Evolutionary conservation across 2,329 filamentous ascomycete species (phyloP).

Genomic region (Cordyceps farinosa): DNA sequence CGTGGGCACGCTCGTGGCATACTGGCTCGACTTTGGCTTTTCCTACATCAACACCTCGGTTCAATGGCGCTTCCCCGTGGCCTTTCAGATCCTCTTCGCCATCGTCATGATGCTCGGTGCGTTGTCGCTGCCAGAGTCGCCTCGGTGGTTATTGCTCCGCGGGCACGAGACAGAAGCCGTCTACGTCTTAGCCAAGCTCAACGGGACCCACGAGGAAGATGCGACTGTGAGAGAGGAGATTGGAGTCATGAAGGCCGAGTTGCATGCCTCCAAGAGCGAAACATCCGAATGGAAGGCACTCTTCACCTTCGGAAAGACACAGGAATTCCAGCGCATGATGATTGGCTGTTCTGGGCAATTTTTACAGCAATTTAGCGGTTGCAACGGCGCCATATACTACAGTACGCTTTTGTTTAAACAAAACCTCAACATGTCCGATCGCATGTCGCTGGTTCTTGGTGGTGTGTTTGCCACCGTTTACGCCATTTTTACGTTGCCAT

Average conservation of each 20-base stretch:
- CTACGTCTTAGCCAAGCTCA: slow-evolving; percentile 28
- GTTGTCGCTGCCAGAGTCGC: slow-evolving; percentile 45
- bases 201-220: slow-evolving; percentile 21
- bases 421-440: slow-evolving; percentile 31
- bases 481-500: slow-evolving; percentile 51
- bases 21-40: slow-evolving; percentile 43
- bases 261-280: slow-evolving; percentile 37
- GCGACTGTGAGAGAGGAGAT: slow-evolving; percentile 5
- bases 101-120: slow-evolving; percentile 41
- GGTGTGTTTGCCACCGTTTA: slow-evolving; percentile 53
- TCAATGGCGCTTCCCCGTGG: slow-evolving; percentile 54
- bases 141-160: slow-evolving; percentile 46
- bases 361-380: slow-evolving; percentile 60
- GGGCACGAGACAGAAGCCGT: slow-evolving; percentile 42
- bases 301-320: slow-evolving; percentile 59
- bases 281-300: slow-evolving; percentile 46
- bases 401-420: slow-evolving; percentile 55
- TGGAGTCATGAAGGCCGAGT: slow-evolving; percentile 23
- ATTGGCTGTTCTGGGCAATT: slow-evolving; percentile 57
- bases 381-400: slow-evolving; percentile 60
- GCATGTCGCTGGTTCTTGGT: slow-evolving; percentile 47
- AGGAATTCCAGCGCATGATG: slow-evolving; percentile 62
- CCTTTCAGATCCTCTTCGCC: slow-evolving; percentile 38
- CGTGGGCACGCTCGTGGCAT: slow-evolving; percentile 38
- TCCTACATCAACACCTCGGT: slow-evolving; percentile 44